Percentiles rank a stretch among this genome's conserved stretches.
Conservation (phyloP, 768 basidiomycete species). For the Panaeolus papilionaceus region DNA sequence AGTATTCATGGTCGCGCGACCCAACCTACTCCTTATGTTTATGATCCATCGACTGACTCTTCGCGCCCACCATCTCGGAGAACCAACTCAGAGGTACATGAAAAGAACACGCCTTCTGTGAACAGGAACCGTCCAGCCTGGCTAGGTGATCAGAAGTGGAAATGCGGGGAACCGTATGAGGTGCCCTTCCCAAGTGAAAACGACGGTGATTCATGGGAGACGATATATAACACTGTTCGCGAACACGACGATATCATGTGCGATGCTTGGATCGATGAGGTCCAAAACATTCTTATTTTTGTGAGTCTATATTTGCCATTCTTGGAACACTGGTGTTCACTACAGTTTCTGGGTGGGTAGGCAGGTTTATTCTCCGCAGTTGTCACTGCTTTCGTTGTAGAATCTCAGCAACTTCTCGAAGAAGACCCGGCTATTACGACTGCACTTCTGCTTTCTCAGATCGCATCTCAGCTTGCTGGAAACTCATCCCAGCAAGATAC, state of each 20-base stretch:
- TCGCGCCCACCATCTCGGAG: background rate
- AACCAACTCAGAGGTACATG: background rate
- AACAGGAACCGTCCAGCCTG: background rate
- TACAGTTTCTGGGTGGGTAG: background rate
- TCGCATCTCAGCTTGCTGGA: slow-evolving; percentile 13
- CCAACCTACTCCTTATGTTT: background rate
- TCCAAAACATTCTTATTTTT: slow-evolving; percentile 35
- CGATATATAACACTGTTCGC: slow-evolving; percentile 20
- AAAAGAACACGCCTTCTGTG: background rate
- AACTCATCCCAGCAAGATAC: slow-evolving; percentile 7
- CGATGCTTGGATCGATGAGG: slow-evolving; percentile 34
- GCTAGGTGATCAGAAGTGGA: slow-evolving; percentile 11
- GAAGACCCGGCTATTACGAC: slow-evolving; percentile 14
- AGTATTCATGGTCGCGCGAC: background rate
- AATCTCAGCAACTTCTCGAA: slow-evolving; percentile 19
- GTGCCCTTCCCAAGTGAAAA: slow-evolving; percentile 21
- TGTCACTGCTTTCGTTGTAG: slow-evolving; percentile 22
- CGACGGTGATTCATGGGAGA: slow-evolving; percentile 26
- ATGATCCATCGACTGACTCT: background rate
- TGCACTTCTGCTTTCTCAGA: slow-evolving; percentile 4
- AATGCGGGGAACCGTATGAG: slow-evolving; percentile 7
- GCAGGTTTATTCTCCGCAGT: slow-evolving; percentile 27
- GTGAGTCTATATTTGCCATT: slow-evolving; percentile 22
- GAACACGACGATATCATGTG: slow-evolving; percentile 25
- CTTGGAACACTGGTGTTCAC: background rate